Base-by-base conservation (phyloP, 2,329 filamentous ascomycete genomes). In the Fusarium pseudonygamai region DNA sequence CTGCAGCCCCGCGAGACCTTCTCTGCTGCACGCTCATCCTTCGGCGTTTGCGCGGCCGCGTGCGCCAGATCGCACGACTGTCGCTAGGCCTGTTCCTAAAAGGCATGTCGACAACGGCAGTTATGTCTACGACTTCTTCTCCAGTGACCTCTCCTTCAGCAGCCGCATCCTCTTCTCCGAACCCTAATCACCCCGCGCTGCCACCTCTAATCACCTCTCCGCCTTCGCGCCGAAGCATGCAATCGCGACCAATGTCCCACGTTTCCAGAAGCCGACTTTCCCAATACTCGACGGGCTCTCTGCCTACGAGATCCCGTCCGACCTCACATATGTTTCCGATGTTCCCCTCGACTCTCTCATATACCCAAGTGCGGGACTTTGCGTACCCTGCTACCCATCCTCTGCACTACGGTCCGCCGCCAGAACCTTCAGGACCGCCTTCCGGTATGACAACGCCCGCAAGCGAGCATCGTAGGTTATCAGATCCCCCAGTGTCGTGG, bases 321-420 rank as follows among this genome's bases (percentile, higher is more conserved):
- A 88, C 88, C 63, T 97, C 94, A n/a, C 89, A 93, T 79, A 88
- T 93, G 71, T 96, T 96, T 79, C 93, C 94, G 22, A 86, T 93
- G 78, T 96, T 94, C 82, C 92, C 94, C 77, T 96, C 95, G 66
- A 97, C 91, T 80, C 89, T 98, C 24, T 83, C 93, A 12, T 98
- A 98, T 82, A 91, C 95, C n/a, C 87, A 94, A 49, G 95, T 99
- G 74, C 93, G 96, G 79, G 96, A 99, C 86, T 99, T 98, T 84
- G 96, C 96, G 75, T 99, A 98, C 81, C 91, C 94, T 37, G 81
- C 89, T 32, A 87, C 88, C 62, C 93, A 98, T 82, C 95, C 94
- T 47, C 87, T 98, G 82, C 96, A 98, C 85, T 97, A 97, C 86
- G 96, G 96, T 3, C 93, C 96, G n/a, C 92, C 94, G 22, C 92